Base-by-base conservation (phyloP, 768 basidiomycete species). In the Tylopilus subfusipes region DNA sequence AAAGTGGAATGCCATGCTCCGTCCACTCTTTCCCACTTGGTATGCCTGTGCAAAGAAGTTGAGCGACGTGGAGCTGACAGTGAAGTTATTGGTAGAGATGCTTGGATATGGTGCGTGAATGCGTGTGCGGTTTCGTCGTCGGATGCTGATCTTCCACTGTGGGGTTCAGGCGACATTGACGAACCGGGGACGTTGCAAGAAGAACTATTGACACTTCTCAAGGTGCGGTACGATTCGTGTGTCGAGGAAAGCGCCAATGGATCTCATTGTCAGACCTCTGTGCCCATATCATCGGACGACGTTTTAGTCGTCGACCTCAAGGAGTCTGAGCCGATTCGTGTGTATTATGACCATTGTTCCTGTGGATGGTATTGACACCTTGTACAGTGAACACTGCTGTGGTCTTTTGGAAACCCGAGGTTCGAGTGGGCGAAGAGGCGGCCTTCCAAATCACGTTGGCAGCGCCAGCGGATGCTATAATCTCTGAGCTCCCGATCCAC, bases 31-130 rank as follows among this genome's bases (percentile, higher is more conserved):
- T 42, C 74, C 77, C 34, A 83, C 84, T 33, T 93, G 91, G 90
- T 90, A 90, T 71, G 77, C 83, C 3, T 95, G 90, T 67, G 89
- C 90, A 1, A 85, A 86, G 67, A 81, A 81, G 61, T 76, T 91
- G 2, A 88, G 84, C 0, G 86, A 92, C 60, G 82, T 90, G 19
- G 90, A 90, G 54, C 75, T 86, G 16, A 86, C 86, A 40, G 81
- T 93, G 46, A 81, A 77, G 58, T 69, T 95, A n/a, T 68, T 94
- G 52, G 65, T 95, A 12, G 92, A 96, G 68, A 86, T 95, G 82
- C 73, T 96, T 52, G 83, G 83, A 11, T 82, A 88, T 61, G 87
- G 93, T 90, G 48, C 54, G 77, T 66, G 22, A 4, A 2, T 42
- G n/a, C 7, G 21, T 7, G 5, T 2, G 12, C 29, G 29, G 12